Evolutionary conservation across 1,139 yeast genomes (phyloP), one percentile per base, ranked within the genome.

Genomic region (Diutina ranongensis): DNA sequence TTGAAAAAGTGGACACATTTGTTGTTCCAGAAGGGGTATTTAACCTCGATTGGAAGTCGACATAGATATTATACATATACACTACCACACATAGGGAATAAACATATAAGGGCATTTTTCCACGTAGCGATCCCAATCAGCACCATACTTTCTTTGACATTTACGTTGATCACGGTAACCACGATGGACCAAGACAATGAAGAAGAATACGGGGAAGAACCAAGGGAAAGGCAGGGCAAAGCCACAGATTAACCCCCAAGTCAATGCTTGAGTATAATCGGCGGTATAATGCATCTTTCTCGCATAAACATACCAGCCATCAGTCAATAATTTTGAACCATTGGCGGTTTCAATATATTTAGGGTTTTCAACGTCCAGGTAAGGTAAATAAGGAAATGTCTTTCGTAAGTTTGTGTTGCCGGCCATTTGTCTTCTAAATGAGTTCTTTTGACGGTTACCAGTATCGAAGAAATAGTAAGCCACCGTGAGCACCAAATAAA

Each of bases 251-350:
- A 92, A 71, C 9, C 94, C 96, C 98, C 98, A 92, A 45, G 94
- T 76, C 54, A 86, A 68, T 47, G 94, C 77, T 68, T 87, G 96
- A 46, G 76, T 68, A 72, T 82, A 88, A 63, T 92, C 98, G 34
- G 95, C 97, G 44, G 97, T 88, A 72, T 92, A 92, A 64, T 89
- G 95, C 55, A 82, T 79, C 67, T 92, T 92, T 68, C 98, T 81
- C 12, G 97, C 98, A 57, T 78, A 83, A 50, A 72, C 79, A 64
- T 80, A 84, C 97, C 97, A 92, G 35, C 98, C 98, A 57, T 88
- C 96, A 45, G 92, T 81, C 56, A 92, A 74, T 58, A 92, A 73
- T 45, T 78, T 69, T 12, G 94, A 81, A 15, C 98, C 98, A 55
- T 82, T 82, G 56, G 77, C 79, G 62, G 97, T 87, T 55, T 74